Evolutionary conservation across 257 asterid species (phyloP).

Genomic region (Sherardia arvensis): DNA sequence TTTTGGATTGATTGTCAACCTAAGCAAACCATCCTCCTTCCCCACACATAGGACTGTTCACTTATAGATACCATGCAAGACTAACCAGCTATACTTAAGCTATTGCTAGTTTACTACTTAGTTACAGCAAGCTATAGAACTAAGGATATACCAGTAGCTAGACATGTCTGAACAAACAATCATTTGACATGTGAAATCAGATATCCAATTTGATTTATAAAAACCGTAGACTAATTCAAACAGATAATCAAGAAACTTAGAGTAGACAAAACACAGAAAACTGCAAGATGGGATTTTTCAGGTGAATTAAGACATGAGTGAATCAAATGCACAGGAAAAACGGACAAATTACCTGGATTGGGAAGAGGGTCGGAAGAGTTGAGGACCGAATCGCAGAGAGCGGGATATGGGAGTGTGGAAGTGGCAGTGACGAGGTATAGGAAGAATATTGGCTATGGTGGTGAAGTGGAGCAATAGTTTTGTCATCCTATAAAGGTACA

Average conservation of each 20-base stretch:
- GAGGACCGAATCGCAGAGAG: background rate
- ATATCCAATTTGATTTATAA: background rate
- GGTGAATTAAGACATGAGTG: background rate
- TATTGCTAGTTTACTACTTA: background rate
- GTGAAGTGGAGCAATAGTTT: background rate
- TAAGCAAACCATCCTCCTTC: background rate
- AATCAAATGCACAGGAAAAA: background rate
- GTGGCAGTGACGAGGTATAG: conserved; percentile 2
- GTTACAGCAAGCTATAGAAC: background rate
- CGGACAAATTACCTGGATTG: conserved; percentile 8
- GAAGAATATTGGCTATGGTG: background rate
- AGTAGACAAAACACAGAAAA: background rate
- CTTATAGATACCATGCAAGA: background rate
- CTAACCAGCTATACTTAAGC: no score
- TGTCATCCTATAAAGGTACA: background rate
- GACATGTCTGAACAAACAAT: background rate
- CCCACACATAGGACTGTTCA: background rate
- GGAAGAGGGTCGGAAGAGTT: conserved; percentile 9
- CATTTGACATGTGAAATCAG: background rate
- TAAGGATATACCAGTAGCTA: background rate
- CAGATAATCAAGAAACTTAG: background rate
- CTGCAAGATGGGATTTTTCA: background rate
- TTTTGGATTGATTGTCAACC: background rate
- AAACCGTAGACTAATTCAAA: background rate
- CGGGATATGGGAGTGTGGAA: background rate